These are phyloP conservation scores for Fusarium mundagurra DNA, from an alignment of 2,329 filamentous ascomycete genomes.

Conservation along the genomic window DNA sequence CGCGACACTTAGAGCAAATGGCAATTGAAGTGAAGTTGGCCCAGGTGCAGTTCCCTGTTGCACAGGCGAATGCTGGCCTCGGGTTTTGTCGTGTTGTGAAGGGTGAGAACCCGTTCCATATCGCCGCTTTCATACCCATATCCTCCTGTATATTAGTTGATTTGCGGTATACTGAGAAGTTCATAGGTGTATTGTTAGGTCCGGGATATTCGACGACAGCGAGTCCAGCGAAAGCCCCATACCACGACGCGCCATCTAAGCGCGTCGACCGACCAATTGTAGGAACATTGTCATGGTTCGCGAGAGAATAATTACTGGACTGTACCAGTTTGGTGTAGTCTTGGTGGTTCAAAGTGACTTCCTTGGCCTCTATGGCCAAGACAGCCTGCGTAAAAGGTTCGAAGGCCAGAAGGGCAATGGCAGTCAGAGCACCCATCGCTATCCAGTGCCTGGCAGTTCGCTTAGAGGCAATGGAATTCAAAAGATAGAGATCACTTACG, in stretches of 20 bases:
- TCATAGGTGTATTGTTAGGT: too few relatives aligned
- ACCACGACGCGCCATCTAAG: not conserved
- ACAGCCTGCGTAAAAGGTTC: conserved; percentile 12
- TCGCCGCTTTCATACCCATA: conserved; percentile 6
- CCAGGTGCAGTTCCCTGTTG: conserved; percentile 23
- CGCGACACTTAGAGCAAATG: not conserved
- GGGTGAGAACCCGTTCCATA: conserved; percentile 12
- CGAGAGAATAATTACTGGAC: rapidly evolving
- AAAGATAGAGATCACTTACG: not conserved
- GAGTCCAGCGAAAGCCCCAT: too few relatives aligned
- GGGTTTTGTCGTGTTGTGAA: not conserved
- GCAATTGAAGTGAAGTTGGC: not conserved
- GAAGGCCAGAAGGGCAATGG: not conserved
- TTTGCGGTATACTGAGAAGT: not conserved
- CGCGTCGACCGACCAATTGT: not conserved
- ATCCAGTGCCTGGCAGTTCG: not conserved
- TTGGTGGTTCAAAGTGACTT: not conserved
- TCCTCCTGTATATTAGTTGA: not conserved
- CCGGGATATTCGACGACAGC: too few relatives aligned
- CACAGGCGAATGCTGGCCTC: conserved; percentile 4
- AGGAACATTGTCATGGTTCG: not conserved
- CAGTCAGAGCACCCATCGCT: not conserved
- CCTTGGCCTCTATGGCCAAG: not conserved
- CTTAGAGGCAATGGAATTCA: not conserved
- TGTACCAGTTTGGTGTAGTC: not conserved